Evolutionary conservation across 371 early-diverging fungal genomes (phyloP).

Genomic region (Mortierella sp.): DNA sequence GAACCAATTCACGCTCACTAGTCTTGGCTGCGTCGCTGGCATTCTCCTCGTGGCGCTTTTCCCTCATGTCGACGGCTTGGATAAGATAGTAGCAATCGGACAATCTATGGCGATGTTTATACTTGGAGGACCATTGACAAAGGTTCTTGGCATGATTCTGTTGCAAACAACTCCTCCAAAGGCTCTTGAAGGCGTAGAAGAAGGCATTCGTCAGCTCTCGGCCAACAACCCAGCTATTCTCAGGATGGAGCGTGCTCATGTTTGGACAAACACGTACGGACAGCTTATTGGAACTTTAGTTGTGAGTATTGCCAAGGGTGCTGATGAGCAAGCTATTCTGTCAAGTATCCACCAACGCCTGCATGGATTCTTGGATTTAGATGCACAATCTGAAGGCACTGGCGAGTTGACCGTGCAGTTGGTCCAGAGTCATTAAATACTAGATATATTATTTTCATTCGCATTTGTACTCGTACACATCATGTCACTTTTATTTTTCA

Average conservation of each 20-base stretch:
- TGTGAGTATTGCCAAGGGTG: constrained; percentile 63
- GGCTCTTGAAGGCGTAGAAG: constrained; percentile 44
- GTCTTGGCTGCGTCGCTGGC: constrained; percentile 42
- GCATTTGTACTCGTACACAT: background rate
- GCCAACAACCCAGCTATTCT: constrained; percentile 63
- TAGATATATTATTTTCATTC: background rate
- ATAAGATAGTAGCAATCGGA: constrained; percentile 65
- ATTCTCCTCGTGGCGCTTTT: constrained; percentile 49
- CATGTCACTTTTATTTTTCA: background rate
- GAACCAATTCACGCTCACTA: constrained; percentile 52
- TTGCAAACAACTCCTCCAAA: constrained; percentile 57
- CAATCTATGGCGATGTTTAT: constrained; percentile 68
- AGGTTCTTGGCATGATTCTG: constrained; percentile 55
- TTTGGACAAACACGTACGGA: constrained; percentile 75
- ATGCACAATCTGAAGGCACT: constrained; percentile 44
- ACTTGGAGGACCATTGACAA: constrained; percentile 52
- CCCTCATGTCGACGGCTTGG: constrained; percentile 56
- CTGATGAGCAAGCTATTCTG: constrained; percentile 68
- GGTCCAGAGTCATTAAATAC: constrained; percentile 4
- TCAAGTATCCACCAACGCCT: constrained; percentile 66
- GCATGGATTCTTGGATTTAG: constrained; percentile 62
- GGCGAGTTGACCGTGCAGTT: constrained; percentile 69
- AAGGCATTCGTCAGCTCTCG: constrained; percentile 56
- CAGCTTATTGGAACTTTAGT: constrained; percentile 70
- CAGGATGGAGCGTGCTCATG: constrained; percentile 66